Base-by-base conservation (phyloP, 2,329 filamentous ascomycete genomes). In the Xylariaceae sp. region DNA sequence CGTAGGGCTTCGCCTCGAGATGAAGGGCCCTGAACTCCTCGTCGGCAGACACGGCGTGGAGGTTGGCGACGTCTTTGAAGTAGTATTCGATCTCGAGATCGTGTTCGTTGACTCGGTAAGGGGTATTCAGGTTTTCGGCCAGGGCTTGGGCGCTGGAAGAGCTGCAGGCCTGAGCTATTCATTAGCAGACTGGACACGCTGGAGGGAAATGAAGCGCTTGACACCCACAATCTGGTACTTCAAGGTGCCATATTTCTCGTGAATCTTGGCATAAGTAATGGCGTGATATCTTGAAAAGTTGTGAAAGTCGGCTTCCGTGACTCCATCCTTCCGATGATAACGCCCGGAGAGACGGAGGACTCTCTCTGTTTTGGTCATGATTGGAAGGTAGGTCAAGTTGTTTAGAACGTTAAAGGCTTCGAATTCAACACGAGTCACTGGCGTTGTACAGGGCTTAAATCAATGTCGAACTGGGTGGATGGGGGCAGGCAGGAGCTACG, bases 61-160 rank as follows among this genome's bases (percentile, higher is more conserved):
- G 34, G 2, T 23, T 6, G 2, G 29, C 29, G 11, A 36, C 36
- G 19, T 44, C 39, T 17, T 40, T 38, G 39, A 42, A 44, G 32
- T 44, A 44, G 34, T 42, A 44, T 25, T 44, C 42, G 14, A 44
- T 44, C 23, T 37, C 31, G 3, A 44, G 17, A 27, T 44, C 42
- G 27, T 42, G 39, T 3, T 32, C 21, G 32, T 36, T 36, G 19
- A 40, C 13, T 4, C 14, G n/a, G 31, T 42, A 42, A 13, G 42
- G 42, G 6, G 34, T 15, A 22, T 40, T 36, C 42, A 44, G 33
- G 33, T 36, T 44, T n/a, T 32, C 23, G 5, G 36, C 34, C 8
- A 44, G 14, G 9, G 12, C 33, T 15, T 35, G 33, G 5, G 36
- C 32, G 30, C 13, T 31, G 2, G 33, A 31, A 12, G 39, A 29